A percentile compares a stretch with the other conserved stretches of the same genome.
Evolutionary conservation across 371 early-diverging fungal genomes (phyloP).

Genomic region (Saksenaea oblongispora): DNA sequence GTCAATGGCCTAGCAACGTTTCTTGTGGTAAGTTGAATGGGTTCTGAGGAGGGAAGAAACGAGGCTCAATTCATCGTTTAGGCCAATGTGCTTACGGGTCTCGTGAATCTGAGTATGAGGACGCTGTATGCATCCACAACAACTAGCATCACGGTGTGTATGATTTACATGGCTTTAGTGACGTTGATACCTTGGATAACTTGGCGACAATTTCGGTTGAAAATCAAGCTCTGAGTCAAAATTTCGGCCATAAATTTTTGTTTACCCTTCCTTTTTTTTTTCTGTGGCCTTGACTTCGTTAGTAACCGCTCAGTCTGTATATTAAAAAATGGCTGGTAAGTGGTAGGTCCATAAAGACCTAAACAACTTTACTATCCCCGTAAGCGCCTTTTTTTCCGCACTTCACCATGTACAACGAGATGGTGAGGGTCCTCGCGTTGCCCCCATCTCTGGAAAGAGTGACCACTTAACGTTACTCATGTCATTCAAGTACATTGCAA

Average conservation of each 20-base stretch:
- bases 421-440: conserved; percentile 1
- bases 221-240: conserved; percentile 4
- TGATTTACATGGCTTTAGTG: conserved; percentile 16
- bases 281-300: conserved; percentile 1
- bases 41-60: background rate
- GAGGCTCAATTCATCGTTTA: background rate
- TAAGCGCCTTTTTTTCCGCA: background rate
- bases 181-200: conserved; percentile 17
- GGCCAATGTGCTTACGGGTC: conserved; percentile 25
- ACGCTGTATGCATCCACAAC: conserved; percentile 23
- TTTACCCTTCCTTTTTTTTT: conserved; percentile 4
- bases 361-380: background rate
- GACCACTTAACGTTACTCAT: background rate
- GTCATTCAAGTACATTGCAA: background rate
- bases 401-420: background rate
- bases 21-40: conserved; percentile 59
- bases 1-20: conserved; percentile 82
- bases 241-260: background rate
- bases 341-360: background rate
- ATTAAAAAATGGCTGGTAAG: background rate
- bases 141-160: conserved; percentile 12
- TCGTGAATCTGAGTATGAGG: conserved; percentile 22
- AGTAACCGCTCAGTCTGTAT: background rate
- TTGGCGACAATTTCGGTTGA: conserved; percentile 15
- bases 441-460: background rate